These are phyloP conservation scores for Coemansia sp. DNA, from an alignment of 192 early-diverging fungal species.

Conservation along the genomic window DNA sequence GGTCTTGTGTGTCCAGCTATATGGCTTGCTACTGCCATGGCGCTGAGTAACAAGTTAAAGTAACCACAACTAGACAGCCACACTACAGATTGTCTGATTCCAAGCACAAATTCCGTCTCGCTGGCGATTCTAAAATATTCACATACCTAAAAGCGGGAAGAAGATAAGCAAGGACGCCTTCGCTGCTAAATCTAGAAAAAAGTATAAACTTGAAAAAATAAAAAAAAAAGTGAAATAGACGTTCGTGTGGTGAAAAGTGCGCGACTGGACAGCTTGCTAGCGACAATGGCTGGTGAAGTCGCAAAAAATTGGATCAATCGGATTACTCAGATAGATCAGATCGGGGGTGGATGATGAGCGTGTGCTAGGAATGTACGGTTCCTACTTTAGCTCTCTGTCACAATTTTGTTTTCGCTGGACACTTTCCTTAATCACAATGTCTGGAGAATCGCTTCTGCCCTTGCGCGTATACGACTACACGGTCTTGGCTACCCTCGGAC, in stretches of 20 bases:
- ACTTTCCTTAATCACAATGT: slow-evolving; percentile 15
- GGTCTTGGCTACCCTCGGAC: slow-evolving; percentile 43
- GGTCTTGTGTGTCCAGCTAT: background rate
- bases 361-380: background rate
- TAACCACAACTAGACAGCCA: background rate
- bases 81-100: background rate
- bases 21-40: background rate
- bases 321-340: background rate
- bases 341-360: background rate
- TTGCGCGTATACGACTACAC: slow-evolving; percentile 51
- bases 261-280: background rate
- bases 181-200: slow-evolving; percentile 6
- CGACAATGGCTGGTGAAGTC: background rate
- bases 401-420: background rate
- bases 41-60: background rate
- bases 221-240: background rate
- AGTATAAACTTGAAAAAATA: background rate
- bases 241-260: background rate
- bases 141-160: background rate
- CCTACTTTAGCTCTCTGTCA: background rate
- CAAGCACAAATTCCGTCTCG: background rate
- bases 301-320: background rate
- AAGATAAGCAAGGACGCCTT: slow-evolving; percentile 3
- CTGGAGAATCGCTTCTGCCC: slow-evolving; percentile 16
- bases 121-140: slow-evolving; percentile 2